These are phyloP conservation scores for Xylaria sp. DNA, from an alignment of 2,329 filamentous ascomycete species.

Conservation along the genomic window DNA sequence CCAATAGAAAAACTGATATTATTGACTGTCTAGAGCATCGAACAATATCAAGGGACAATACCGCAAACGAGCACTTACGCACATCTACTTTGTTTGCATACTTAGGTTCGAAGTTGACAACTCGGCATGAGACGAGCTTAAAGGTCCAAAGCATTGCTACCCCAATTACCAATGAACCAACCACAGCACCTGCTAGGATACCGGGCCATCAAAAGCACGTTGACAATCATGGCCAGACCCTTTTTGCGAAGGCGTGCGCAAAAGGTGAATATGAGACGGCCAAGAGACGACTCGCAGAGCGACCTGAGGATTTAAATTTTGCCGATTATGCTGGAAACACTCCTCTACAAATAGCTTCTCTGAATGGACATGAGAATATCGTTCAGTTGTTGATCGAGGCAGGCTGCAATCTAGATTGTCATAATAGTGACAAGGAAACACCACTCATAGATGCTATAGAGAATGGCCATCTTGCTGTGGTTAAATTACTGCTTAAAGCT, in stretches of 20 bases:
- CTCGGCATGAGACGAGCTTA: no score
- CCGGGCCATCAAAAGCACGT: constrained; percentile 83
- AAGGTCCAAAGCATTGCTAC: constrained; percentile 67
- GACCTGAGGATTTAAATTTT: constrained; percentile 88
- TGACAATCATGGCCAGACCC: constrained; percentile 91
- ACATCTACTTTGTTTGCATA: background rate
- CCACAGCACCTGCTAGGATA: constrained; percentile 75
- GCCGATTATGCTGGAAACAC: constrained; percentile 97
- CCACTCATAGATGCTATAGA: constrained; percentile 96
- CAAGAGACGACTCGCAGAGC: constrained; percentile 78
- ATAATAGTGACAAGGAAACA: constrained; percentile 87
- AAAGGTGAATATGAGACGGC: constrained; percentile 84
- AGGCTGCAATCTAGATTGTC: constrained; percentile 84
- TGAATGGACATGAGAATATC: constrained; percentile 87
- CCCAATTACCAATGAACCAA: constrained; percentile 67
- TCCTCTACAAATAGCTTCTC: constrained; percentile 89
- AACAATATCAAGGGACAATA: no score
- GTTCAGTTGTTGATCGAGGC: constrained; percentile 87
- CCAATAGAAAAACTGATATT: no score
- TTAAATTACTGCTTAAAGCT: constrained; percentile 83
- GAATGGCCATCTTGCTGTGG: constrained; percentile 90
- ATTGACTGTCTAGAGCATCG: no score
- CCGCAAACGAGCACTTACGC: no score
- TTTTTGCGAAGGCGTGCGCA: constrained; percentile 89
- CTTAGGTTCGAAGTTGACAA: no score